Evolutionary conservation across 73 alveolate genomes (phyloP), one percentile per base, ranked within the genome.

Genomic region (Paramecium biaurelia): DNA sequence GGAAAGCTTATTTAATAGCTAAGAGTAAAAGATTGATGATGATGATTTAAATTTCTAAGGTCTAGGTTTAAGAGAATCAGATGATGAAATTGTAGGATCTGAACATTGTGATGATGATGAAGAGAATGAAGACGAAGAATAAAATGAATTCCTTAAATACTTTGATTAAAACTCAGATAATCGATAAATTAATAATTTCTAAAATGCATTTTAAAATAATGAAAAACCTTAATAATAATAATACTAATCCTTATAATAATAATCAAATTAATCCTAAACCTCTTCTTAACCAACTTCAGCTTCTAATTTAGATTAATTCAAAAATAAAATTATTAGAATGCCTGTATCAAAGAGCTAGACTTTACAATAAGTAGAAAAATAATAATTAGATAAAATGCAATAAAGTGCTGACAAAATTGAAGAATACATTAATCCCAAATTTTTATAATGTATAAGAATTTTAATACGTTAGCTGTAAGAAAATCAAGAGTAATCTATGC

Each of bases 401-500:
- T n/a, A 63, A 63, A 63, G 84, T 63, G 84, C 84, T 26, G 32
- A 42, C 9, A 79, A 79, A 47, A 43, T 79, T 20, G 90, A 79
- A 34, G 90, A 79, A 79, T 79, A 79, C 43, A 63, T 79, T 3
- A 79, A 79, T 79, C 90, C 90, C 7, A 23, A 30, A 24, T 79
- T 79, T 47, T 24, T 79, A 21, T 15, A 79, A 67, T 26, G 84
- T 63, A 63, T 12, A 23, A 3, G 3, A 23, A 63, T 63, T 32
- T 32, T 63, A 26, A 2, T 30, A 63, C 18, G 3, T 8, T 30
- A 63, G 90, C 90, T 18, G 57, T 53, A 30, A 38, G 94, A 43
- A 89, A 63, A 68, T 89, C 94, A 7, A 38, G 84, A 89, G 94
- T 89, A 7, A 89, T 89, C 10, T 89, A 89, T 89, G 94, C 94